Conservation (phyloP, 495 filamentous ascomycete genomes). For the Talaromyces ruber region DNA sequence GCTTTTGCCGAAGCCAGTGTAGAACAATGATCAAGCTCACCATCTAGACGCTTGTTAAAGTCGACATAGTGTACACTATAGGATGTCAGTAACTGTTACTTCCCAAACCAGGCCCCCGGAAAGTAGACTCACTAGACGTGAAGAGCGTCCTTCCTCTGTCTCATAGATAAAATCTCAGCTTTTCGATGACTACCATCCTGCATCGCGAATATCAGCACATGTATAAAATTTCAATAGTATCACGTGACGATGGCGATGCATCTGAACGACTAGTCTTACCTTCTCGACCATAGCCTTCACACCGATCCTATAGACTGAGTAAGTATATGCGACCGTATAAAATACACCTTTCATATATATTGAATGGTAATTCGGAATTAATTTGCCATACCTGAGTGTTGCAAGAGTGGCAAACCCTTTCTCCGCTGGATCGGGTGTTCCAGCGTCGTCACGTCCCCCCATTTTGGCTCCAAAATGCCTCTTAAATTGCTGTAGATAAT, state of each 20-base stretch:
- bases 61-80: slow-evolving; percentile 88
- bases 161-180: slow-evolving; percentile 88
- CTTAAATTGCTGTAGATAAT: not conserved
- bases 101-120: not conserved
- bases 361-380: slow-evolving; percentile 6
- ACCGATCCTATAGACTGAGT: slow-evolving; percentile 49
- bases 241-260: slow-evolving; percentile 25
- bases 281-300: slow-evolving; percentile 67
- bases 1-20: not conserved
- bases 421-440: slow-evolving; percentile 56
- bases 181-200: slow-evolving; percentile 79
- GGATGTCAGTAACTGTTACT: not conserved
- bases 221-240: slow-evolving; percentile 7
- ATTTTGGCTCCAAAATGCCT: slow-evolving; percentile 18
- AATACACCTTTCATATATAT: slow-evolving; percentile 9
- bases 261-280: slow-evolving; percentile 33
- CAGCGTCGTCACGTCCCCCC: slow-evolving; percentile 40
- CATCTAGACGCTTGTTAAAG: slow-evolving; percentile 97
- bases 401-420: slow-evolving; percentile 73
- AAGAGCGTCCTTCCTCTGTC: slow-evolving; percentile 71
- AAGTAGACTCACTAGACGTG: slow-evolving; percentile 60
- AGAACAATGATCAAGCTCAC: slow-evolving; percentile 17
- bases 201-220: not conserved
- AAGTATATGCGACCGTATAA: slow-evolving; percentile 40
- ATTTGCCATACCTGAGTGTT: slow-evolving; percentile 55